phyloP scores from a whole-genome alignment of 1,284 basidiomycete genomes.

The Sutorius eximius region DNA sequence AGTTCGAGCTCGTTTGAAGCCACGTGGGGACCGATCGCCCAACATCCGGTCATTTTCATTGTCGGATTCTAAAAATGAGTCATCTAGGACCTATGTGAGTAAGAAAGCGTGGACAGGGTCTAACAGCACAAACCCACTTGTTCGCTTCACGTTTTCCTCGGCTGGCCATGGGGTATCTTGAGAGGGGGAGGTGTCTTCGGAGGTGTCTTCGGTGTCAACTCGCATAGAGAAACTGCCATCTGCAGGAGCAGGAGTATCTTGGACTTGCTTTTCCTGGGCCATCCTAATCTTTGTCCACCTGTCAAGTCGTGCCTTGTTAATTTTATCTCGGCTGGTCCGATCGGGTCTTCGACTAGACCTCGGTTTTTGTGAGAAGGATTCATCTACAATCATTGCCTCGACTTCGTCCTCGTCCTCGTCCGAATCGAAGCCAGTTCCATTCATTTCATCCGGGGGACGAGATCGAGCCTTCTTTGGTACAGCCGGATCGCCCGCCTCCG shows the following conservation, averaged over 20 bases:
- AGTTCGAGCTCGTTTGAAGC: conserved; percentile 49
- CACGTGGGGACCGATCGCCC: conserved; percentile 26
- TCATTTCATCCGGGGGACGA: conserved; percentile 6
- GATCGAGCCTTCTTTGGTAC: conserved; percentile 32
- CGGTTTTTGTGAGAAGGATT: conserved; percentile 22
- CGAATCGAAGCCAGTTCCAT: conserved; percentile 30
- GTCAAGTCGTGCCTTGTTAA: conserved; percentile 23
- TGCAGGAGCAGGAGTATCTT: conserved; percentile 7
- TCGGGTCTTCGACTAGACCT: conserved; percentile 10
- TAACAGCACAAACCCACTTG: conserved; percentile 39
- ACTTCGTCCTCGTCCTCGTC: conserved; percentile 56
- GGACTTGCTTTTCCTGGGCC: conserved; percentile 13
- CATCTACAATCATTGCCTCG: conserved; percentile 57
- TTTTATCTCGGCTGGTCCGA: conserved; percentile 23
- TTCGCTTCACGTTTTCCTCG: conserved; percentile 42
- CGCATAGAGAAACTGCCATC: conserved; percentile 35
- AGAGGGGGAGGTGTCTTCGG: conserved; percentile 13
- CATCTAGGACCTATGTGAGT: conserved; percentile 22
- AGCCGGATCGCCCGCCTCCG: conserved; percentile 14
- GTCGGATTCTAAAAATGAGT: conserved; percentile 8
- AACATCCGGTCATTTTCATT: conserved; percentile 22
- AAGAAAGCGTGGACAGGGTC: conserved; percentile 7
- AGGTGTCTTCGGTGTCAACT: conserved; percentile 24
- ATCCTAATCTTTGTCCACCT: conserved; percentile 31
- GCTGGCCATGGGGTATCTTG: conserved; percentile 19